phyloP scores from a whole-genome alignment of 139 green algal species.

The Coccomyxa sp. region DNA sequence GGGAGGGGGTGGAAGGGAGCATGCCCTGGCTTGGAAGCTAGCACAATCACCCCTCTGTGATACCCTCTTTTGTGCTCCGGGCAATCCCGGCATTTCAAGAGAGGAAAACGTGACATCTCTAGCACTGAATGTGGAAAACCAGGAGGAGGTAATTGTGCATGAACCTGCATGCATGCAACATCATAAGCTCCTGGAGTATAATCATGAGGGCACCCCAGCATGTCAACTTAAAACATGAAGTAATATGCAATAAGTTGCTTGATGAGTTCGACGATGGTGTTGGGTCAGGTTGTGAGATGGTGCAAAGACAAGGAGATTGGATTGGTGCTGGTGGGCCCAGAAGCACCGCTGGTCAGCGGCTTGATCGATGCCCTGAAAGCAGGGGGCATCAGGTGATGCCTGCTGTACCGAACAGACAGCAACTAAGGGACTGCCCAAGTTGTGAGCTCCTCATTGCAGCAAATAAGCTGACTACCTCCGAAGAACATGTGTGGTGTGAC shows the following conservation, averaged over 20 bases:
- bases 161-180: no score
- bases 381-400: conserved; percentile 51
- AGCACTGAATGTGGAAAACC: background rate
- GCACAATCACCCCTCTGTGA: conserved; percentile 56
- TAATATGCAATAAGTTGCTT: background rate
- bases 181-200: no score
- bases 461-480: background rate
- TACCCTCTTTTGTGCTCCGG: conserved; percentile 71
- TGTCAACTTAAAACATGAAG: background rate
- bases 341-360: conserved; percentile 92
- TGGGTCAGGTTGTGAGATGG: conserved; percentile 62
- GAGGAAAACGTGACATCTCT: conserved; percentile 45
- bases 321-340: conserved; percentile 86
- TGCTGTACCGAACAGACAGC: background rate
- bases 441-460: background rate
- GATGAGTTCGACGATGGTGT: background rate
- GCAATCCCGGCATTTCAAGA: conserved; percentile 75
- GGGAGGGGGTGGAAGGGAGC: conserved; percentile 82
- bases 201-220: no score
- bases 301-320: conserved; percentile 65
- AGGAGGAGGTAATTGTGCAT: background rate
- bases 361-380: conserved; percentile 72
- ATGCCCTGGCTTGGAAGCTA: conserved; percentile 86
- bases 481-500: background rate
- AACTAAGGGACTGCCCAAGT: no score